A percentile compares a stretch with the other conserved stretches of the same genome.
Evolutionary conservation across 768 basidiomycete genomes (phyloP).

Genomic region (Pisolithus albus): DNA sequence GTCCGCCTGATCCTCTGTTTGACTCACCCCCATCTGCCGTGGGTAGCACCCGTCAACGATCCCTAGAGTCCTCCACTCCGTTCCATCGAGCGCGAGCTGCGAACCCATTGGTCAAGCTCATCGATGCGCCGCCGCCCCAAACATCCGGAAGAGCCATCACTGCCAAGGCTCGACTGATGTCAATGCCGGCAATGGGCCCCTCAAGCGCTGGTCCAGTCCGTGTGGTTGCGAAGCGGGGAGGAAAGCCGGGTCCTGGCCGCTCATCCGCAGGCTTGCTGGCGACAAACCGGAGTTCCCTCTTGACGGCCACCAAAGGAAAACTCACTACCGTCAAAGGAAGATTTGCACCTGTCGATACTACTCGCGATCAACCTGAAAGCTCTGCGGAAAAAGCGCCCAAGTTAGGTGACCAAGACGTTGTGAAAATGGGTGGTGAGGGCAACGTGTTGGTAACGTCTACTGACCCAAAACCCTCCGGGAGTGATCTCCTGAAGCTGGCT

Average conservation of each 20-base stretch:
- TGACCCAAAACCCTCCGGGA: constrained; percentile 28
- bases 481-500: constrained; percentile 45
- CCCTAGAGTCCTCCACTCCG: constrained; percentile 13
- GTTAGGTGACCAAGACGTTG: constrained; percentile 16
- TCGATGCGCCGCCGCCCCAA: constrained; percentile 30
- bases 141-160: constrained; percentile 36
- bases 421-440: constrained; percentile 1
- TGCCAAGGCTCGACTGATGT: constrained; percentile 42
- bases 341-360: constrained; percentile 17
- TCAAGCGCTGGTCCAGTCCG: constrained; percentile 9
- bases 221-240: constrained; percentile 7
- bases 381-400: constrained; percentile 9
- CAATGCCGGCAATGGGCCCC: constrained; percentile 7
- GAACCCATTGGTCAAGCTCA: constrained; percentile 50
- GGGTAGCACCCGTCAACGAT: constrained; percentile 6
- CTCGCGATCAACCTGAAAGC: constrained; percentile 16
- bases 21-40: constrained; percentile 16
- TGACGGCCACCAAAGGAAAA: constrained; percentile 47
- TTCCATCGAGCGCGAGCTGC: constrained; percentile 42
- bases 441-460: constrained; percentile 3
- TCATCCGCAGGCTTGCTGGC: constrained; percentile 38
- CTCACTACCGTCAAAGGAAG: constrained; percentile 47
- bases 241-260: constrained; percentile 45
- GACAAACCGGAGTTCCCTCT: constrained; percentile 44
- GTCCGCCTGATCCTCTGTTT: constrained; percentile 23